Evolutionary conservation across 345 rosid genomes (phyloP), one percentile per base, ranked within the genome.

Genomic region (Reutealis trisperma): DNA sequence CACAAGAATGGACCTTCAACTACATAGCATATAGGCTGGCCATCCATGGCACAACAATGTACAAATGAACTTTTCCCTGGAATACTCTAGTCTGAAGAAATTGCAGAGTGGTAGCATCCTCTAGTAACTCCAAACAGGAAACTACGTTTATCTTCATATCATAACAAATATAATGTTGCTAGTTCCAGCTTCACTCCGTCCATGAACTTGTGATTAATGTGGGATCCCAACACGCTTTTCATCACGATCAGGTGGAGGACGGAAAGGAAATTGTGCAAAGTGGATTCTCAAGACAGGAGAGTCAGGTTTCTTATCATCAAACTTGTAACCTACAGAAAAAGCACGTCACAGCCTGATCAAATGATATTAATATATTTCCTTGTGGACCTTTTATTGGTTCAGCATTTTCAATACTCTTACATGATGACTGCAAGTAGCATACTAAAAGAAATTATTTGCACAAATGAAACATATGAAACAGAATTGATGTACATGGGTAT

Each of bases 301-400:
- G 64, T 87, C 85, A 0, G 80, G 80, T 70, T 85, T 89, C 86
- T 79, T 87, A 77, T 87, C 85, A 64, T 89, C 93, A 68, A 89
- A 87, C 81, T 76, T 85, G 81, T 89, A 89, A 42, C 89, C 93
- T 87, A 83, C 80, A 76, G 44, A 75, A 66, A 49, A 44, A 9
- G 41, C 76, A 77, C 51, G 52, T 19, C 69, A 34, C 72, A 58
- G 30, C 64, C 32, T 57, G 15, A 65, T 65, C 6, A 76, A 19
- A 73, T 71, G 18, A 64, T 11, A 19, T 67, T 71, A 13, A 64
- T 11, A 19, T 60, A 71, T 41, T 65, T 61, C 77, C 47, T 34
- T 37, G 45, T 24, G 52, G 34, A 62, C 54, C 14, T 42, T 12
- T 55, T 57, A 54, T n/a, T 63, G 65, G 30, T 42, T 24, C 30